phyloP scores from a whole-genome alignment of 2,329 filamentous ascomycete species.

The Colletotrichum sidae region DNA sequence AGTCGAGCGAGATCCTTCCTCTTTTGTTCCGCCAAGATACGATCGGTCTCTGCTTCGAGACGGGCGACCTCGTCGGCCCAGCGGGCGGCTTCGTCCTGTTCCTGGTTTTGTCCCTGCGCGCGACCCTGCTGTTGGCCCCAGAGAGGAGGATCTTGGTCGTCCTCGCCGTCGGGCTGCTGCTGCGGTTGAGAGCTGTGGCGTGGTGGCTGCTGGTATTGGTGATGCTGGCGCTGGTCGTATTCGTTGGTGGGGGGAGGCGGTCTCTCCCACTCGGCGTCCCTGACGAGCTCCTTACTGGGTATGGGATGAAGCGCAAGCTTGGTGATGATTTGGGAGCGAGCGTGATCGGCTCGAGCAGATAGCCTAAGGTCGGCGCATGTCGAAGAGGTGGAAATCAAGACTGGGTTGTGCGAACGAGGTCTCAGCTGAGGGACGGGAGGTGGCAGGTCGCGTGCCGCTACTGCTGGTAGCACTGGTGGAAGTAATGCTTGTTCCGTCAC shows the following conservation, averaged over 20 bases:
- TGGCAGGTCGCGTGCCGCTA: slow-evolving; percentile 24
- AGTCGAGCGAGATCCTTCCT: slow-evolving; percentile 60
- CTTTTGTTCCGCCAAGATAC: slow-evolving; percentile 62
- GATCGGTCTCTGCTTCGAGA: slow-evolving; percentile 60
- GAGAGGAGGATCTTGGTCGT: slow-evolving; percentile 27
- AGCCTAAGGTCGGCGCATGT: slow-evolving; percentile 37
- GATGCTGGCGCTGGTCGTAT: slow-evolving; percentile 18
- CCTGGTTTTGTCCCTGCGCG: slow-evolving; percentile 19
- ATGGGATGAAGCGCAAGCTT: slow-evolving; percentile 29
- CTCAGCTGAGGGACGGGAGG: slow-evolving; percentile 32
- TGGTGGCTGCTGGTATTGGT: slow-evolving; percentile 34
- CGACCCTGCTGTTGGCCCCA: no score
- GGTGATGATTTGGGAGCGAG: slow-evolving; percentile 35
- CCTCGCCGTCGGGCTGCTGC: slow-evolving; percentile 12
- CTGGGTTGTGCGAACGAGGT: slow-evolving; percentile 36
- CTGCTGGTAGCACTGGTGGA: slow-evolving; percentile 3
- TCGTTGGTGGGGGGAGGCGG: slow-evolving; percentile 1
- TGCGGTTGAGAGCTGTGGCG: neutral
- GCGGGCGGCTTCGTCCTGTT: slow-evolving; percentile 44
- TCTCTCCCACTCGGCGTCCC: slow-evolving; percentile 19
- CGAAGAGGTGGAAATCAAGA: slow-evolving; percentile 30
- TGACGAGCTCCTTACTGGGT: slow-evolving; percentile 9
- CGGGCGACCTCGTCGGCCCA: slow-evolving; percentile 54
- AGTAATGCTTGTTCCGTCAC: neutral
- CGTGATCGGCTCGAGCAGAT: slow-evolving; percentile 35